Evolutionary conservation across 73 alveolate species (phyloP).

Genomic region (Paramecium sexaurelia): DNA sequence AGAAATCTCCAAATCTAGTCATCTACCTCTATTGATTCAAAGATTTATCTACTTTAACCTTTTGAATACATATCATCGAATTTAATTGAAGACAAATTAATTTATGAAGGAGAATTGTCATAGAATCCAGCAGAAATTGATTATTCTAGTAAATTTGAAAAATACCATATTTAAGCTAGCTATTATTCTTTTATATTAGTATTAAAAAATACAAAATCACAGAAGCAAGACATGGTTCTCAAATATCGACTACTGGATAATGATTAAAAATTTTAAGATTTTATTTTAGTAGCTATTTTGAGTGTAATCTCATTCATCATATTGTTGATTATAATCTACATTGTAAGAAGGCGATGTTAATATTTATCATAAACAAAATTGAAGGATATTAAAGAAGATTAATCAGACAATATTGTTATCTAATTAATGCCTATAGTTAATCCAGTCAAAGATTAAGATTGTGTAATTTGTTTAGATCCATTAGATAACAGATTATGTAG

Average conservation of each 20-base stretch:
- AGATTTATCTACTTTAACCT: background rate
- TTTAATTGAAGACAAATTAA: background rate
- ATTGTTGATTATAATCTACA: background rate
- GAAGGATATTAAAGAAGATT: background rate
- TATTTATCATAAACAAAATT: background rate
- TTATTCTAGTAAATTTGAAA: background rate
- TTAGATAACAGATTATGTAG: constrained; percentile 16
- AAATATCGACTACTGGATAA: background rate
- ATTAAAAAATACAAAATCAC: background rate
- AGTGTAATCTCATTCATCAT: constrained; percentile 38
- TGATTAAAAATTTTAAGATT: background rate
- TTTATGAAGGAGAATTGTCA: background rate
- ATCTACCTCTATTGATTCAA: background rate
- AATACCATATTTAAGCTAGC: background rate
- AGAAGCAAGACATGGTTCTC: background rate
- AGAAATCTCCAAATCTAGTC: background rate
- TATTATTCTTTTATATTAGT: background rate
- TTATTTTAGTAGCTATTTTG: constrained; percentile 33
- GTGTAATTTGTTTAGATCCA: constrained; percentile 47
- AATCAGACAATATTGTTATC: background rate
- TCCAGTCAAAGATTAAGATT: constrained; percentile 39
- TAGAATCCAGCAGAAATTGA: background rate
- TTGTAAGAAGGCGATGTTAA: constrained; percentile 29
- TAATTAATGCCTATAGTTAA: background rate
- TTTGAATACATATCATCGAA: background rate